Percentiles rank a stretch among this genome's conserved stretches.
Evolutionary conservation across 441 rosid genomes (phyloP).

Genomic region (Gossypium trilobum): DNA sequence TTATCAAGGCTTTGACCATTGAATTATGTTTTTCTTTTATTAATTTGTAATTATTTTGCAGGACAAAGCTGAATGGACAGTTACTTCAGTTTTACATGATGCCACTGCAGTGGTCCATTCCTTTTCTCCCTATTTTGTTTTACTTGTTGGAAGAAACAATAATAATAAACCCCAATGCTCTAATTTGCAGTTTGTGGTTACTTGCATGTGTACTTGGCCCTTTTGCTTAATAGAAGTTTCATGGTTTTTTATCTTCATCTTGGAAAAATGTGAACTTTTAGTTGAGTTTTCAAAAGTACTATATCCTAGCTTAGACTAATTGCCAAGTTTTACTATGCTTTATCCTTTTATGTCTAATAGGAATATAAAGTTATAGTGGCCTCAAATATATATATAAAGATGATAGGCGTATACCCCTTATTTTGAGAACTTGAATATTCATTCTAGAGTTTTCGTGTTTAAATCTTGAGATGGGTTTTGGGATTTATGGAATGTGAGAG

Average conservation of each 20-base stretch:
- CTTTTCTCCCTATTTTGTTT: neutral
- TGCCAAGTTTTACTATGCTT: neutral
- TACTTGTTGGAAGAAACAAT: neutral
- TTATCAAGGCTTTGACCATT: neutral
- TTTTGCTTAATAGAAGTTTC: neutral
- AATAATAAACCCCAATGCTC: neutral
- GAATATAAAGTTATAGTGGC: neutral
- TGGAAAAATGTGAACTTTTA: neutral
- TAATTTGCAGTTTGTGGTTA: neutral
- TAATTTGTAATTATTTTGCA: conserved; percentile 9
- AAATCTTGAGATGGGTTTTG: neutral
- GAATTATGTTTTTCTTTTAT: neutral
- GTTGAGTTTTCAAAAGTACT: neutral
- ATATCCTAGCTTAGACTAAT: neutral
- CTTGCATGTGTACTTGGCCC: neutral
- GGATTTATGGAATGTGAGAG: neutral
- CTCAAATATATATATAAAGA: neutral
- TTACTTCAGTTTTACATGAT: conserved; percentile 71
- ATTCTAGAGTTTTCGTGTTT: neutral
- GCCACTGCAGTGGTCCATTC: conserved; percentile 73
- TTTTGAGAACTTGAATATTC: no score
- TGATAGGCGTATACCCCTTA: no score
- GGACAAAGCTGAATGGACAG: conserved; percentile 68
- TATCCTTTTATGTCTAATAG: neutral
- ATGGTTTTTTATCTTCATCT: neutral